Conservation (phyloP, 192 early-diverging fungal species). For the Mortierella claussenii region DNA sequence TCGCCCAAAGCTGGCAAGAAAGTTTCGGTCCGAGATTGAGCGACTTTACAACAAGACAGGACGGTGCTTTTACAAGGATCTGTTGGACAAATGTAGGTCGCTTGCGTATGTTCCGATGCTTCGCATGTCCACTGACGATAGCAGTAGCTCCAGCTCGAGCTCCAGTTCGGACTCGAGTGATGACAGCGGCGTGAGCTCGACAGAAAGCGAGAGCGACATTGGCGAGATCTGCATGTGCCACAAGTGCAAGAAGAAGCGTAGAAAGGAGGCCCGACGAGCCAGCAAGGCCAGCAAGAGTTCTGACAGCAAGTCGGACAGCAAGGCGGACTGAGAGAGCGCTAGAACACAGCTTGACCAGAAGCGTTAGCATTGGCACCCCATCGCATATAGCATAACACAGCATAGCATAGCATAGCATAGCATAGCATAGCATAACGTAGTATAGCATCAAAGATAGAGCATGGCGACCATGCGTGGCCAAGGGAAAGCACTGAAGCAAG, state of each 20-base stretch:
- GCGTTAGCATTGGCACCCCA: too few species aligned
- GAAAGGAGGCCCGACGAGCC: constrained; percentile 39
- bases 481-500: too few species aligned
- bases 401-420: too few species aligned
- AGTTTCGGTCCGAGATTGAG: constrained; percentile 54
- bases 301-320: too few species aligned
- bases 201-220: constrained; percentile 61
- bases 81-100: constrained; percentile 54
- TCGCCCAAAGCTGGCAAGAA: constrained; percentile 63
- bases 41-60: constrained; percentile 50
- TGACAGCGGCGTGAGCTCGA: constrained; percentile 42
- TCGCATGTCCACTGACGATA: constrained; percentile 56
- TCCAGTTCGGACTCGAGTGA: constrained; percentile 42
- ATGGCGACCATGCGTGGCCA: too few species aligned
- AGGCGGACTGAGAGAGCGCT: too few species aligned
- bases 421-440: too few species aligned
- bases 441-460: too few species aligned
- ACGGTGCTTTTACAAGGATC: constrained; percentile 38
- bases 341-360: too few species aligned
- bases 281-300: background rate
- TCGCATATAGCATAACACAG: too few species aligned
- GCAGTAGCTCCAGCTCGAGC: constrained; percentile 47
- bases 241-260: constrained; percentile 65
- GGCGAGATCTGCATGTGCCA: constrained; percentile 68
- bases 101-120: constrained; percentile 57